phyloP scores from a whole-genome alignment of 1,284 basidiomycete species.

The Ganoderma boninense region DNA sequence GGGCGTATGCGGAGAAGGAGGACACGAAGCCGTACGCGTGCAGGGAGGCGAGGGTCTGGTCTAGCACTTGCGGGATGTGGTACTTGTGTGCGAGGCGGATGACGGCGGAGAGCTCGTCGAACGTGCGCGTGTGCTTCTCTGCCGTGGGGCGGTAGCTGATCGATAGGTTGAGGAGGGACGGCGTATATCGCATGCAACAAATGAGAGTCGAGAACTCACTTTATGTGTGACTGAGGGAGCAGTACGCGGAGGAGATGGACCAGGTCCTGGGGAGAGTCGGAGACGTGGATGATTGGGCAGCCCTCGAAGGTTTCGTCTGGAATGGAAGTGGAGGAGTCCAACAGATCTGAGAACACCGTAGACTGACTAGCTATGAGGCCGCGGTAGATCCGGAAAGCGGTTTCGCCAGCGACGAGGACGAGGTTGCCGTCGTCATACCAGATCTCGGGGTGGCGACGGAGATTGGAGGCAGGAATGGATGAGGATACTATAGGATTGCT shows the following conservation, averaged over 20 bases:
- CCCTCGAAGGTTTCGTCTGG: conserved; percentile 17
- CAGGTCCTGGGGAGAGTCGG: conserved; percentile 24
- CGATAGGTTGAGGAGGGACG: too few relatives aligned
- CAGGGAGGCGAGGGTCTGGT: too few relatives aligned
- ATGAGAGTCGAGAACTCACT: background rate
- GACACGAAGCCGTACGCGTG: too few relatives aligned
- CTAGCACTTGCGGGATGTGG: too few relatives aligned
- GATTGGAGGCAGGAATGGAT: background rate
- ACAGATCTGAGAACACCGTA: conserved; percentile 29
- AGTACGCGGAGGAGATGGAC: conserved; percentile 13
- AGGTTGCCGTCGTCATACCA: conserved; percentile 34
- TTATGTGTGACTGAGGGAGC: background rate
- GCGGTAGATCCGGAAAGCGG: conserved; percentile 31
- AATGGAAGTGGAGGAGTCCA: conserved; percentile 27
- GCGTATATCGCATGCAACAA: background rate
- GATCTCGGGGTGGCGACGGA: conserved; percentile 2
- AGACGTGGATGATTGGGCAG: conserved; percentile 26
- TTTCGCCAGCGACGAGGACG: conserved; percentile 24
- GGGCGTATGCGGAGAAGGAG: too few relatives aligned
- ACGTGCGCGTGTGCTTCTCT: too few relatives aligned
- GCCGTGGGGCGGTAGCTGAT: too few relatives aligned
- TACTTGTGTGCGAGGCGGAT: too few relatives aligned
- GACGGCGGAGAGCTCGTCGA: too few relatives aligned
- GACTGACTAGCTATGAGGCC: conserved; percentile 32
- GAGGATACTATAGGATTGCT: background rate